Conservation (phyloP, 805 yeast genomes). For the Pichia paraexigua region DNA sequence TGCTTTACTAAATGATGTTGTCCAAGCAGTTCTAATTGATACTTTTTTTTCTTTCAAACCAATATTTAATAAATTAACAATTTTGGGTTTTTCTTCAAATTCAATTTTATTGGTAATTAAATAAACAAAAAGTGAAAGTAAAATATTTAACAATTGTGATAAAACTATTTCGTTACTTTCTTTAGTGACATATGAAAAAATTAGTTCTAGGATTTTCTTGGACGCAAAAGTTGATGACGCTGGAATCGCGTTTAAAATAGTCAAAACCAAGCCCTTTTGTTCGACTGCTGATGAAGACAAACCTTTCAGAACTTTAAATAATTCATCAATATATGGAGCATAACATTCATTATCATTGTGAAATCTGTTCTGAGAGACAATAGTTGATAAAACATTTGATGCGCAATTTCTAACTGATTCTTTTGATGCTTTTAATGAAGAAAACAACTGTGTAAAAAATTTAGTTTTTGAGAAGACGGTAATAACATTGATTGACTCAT, state of each 20-base stretch:
- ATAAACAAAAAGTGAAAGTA: slow-evolving; percentile 37
- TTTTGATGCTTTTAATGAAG: slow-evolving; percentile 64
- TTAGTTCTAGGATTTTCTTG: slow-evolving; percentile 31
- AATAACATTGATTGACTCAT: slow-evolving; percentile 34
- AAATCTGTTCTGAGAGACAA: slow-evolving; percentile 16
- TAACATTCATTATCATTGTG: slow-evolving; percentile 23
- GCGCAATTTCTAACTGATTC: slow-evolving; percentile 51
- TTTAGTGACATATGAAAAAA: slow-evolving; percentile 51
- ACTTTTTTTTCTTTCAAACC: slow-evolving; percentile 65
- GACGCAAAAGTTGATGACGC: background rate
- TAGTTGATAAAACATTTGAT: slow-evolving; percentile 25
- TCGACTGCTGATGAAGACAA: slow-evolving; percentile 54
- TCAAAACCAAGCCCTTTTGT: slow-evolving; percentile 47
- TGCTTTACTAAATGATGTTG: slow-evolving; percentile 36
- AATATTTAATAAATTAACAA: slow-evolving; percentile 29
- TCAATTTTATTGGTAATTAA: slow-evolving; percentile 17
- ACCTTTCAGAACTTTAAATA: slow-evolving; percentile 49
- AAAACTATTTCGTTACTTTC: slow-evolving; percentile 72
- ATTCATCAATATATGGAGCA: slow-evolving; percentile 39
- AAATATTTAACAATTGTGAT: slow-evolving; percentile 38
- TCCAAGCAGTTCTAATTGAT: slow-evolving; percentile 63
- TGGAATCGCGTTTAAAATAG: slow-evolving; percentile 33
- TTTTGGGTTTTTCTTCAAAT: slow-evolving; percentile 19
- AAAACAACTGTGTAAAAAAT: slow-evolving; percentile 41
- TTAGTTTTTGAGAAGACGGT: slow-evolving; percentile 32